Evolutionary conservation across 2,329 filamentous ascomycete genomes (phyloP).

Genomic region (Trichoderma simmonsii): DNA sequence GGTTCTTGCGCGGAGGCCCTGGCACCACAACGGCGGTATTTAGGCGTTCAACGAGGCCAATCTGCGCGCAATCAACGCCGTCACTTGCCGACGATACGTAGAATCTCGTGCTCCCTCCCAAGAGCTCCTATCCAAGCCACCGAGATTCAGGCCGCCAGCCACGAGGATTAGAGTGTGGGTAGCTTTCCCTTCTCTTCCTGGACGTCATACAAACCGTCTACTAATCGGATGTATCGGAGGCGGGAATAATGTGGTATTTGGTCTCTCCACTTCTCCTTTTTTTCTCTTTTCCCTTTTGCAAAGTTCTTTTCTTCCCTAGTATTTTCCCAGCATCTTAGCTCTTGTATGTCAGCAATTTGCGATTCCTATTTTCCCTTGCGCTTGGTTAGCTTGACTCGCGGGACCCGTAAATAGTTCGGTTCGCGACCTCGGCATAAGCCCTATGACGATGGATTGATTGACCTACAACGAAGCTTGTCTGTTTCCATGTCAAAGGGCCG

Average conservation of each 20-base stretch:
- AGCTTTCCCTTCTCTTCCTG: not conserved
- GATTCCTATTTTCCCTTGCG: not conserved
- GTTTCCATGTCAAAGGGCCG: constrained; percentile 5
- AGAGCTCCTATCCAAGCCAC: not conserved
- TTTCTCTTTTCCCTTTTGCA: not conserved
- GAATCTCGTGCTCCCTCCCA: not conserved
- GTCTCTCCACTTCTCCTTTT: constrained; percentile 17
- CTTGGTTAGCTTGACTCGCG: constrained; percentile 13
- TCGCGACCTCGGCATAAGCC: not conserved
- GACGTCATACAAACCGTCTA: not conserved
- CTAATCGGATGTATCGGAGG: constrained; percentile 16
- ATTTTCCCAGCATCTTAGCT: not conserved
- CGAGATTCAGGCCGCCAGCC: constrained; percentile 1
- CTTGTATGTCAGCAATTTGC: constrained; percentile 11
- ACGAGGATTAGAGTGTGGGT: not conserved
- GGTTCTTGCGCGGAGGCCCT: not conserved
- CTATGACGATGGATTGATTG: constrained; percentile 2
- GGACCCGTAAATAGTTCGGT: constrained; percentile 12
- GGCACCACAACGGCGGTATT: not conserved
- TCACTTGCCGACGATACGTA: not conserved
- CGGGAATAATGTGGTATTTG: constrained; percentile 11
- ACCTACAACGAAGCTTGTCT: not conserved
- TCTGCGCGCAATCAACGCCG: not conserved
- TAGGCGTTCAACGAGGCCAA: not conserved
- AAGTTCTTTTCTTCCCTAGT: not conserved